Evolutionary conservation across 2,329 filamentous ascomycete genomes (phyloP), one percentile per base, ranked within the genome.

Genomic region (Plenodomus lindquistii): DNA sequence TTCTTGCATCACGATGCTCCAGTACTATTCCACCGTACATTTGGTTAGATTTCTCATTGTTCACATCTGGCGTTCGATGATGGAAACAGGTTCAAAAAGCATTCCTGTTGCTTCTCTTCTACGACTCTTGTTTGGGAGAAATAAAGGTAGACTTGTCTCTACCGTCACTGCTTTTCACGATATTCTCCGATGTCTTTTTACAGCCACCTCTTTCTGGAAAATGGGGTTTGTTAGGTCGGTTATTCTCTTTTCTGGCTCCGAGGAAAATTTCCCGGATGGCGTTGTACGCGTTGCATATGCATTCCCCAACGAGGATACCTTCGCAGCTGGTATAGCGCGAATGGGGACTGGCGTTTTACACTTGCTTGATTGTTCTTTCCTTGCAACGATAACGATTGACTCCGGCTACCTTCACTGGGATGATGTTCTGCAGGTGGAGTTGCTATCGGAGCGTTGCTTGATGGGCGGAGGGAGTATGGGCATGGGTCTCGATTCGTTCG

Each of bases 251-350:
- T 48, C 48, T 37, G 19, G 45, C 37, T 47, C 46, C 48, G 43
- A 19, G 29, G 42, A 40, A 36, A 43, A 21, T 40, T 48, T 44
- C 19, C 36, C 37, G 35, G 47, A 54, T 37, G 44, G 55, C 52
- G 57, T 53, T 60, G 62, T 46, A 38, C 39, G 56, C 58, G 54
- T 63, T 63, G 59, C 59, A 61, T 61, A 57, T 55, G 59, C 61
- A 63, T 61, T 50, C 48, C 60, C 59, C 55, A 42, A 41, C 41
- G 52, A 56, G 59, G 59, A 64, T 64, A 64, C 61, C 61, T 62
- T 64, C 61, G 61, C 57, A 50, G 61, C 61, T 57, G 55, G 48
- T 54, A 56, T 44, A 54, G 59, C 61, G 61, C 61, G 61, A 64
- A 63, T 55, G 61, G 61, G 61, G 59, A 61, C 50, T 54, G 61